Base-by-base conservation (phyloP, 129 eudicot genomes). In the Smallanthus sonchifolius region DNA sequence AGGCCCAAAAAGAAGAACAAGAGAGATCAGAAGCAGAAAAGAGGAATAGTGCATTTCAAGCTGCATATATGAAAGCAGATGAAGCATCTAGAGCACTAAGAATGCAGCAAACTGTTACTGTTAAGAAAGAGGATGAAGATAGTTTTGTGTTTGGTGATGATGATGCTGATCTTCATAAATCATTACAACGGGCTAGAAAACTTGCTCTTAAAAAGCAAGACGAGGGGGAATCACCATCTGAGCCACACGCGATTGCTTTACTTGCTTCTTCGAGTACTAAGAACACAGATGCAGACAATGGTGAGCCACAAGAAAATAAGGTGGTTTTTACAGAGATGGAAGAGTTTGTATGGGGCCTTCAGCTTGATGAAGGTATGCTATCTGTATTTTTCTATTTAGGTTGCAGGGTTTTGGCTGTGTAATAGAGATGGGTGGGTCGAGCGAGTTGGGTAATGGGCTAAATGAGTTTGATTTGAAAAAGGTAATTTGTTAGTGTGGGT, bases 271-370 rank as follows among this genome's bases (percentile, higher is more conserved):
- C 91, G 43, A 20, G 77, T 47, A 72, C 45, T 64, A 81, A 44
- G 37, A 83, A 75, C 60, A 55, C 80, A 20, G 57, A 84, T 38
- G 40, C 75, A 4, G 88, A 84, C 57, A 72, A 69, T 5, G 85
- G 82, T 40, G 96, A 91, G 73, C 37, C 80, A 1, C 85, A 83
- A 80, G 96, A 91, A 43, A 89, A 88, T 74, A 91, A 91, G 77
- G 88, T 95, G 67, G 90, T 91, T 75, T 88, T 95, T 69, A 91
- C 99, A 5, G 97, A 95, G 80, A 91, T 95, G 99, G 99, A 95
- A 56, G 98, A 94, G 82, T 94, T 94, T 82, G 97, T 95, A 20
- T 87, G 97, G 97, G 94, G 99, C 74, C 99, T 86, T 20, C 99
- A 91, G 74, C 93, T 91, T 71, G 89, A 91, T 76, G 97, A 91